Percentiles rank a stretch among this genome's conserved stretches.
phyloP scores from a whole-genome alignment of 352 stramenopile species.

The Phytophthora cactorum region DNA sequence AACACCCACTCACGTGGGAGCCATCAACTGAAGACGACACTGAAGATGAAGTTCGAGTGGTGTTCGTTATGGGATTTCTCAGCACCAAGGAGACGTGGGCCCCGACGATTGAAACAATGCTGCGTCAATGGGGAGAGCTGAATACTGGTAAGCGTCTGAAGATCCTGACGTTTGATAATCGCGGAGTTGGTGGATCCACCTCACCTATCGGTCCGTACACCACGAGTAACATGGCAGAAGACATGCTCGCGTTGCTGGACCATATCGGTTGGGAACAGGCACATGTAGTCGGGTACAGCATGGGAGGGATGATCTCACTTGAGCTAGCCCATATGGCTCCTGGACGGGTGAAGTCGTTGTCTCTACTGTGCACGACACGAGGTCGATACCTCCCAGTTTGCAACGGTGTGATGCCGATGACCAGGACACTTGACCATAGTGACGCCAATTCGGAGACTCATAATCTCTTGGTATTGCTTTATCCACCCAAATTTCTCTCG shows the following conservation, averaged over 20 bases:
- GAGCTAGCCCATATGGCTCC: slow-evolving; percentile 41
- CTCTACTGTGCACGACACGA: slow-evolving; percentile 48
- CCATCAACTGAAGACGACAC: neutral
- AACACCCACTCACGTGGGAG: slow-evolving; percentile 26
- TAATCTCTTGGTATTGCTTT: slow-evolving; percentile 41
- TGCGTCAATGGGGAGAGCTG: slow-evolving; percentile 35
- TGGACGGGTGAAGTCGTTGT: slow-evolving; percentile 45
- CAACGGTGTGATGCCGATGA: slow-evolving; percentile 36
- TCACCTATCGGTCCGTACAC: slow-evolving; percentile 46
- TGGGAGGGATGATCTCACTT: slow-evolving; percentile 61
- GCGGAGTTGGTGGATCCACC: slow-evolving; percentile 46
- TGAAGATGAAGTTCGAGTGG: slow-evolving; percentile 31
- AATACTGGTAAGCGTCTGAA: slow-evolving; percentile 17
- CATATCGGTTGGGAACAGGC: slow-evolving; percentile 44
- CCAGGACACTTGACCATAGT: slow-evolving; percentile 31
- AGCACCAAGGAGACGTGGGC: slow-evolving; percentile 53
- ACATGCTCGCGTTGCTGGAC: slow-evolving; percentile 48
- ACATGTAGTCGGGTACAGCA: slow-evolving; percentile 53
- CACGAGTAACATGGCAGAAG: slow-evolving; percentile 51
- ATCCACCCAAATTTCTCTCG: slow-evolving; percentile 40
- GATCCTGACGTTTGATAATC: slow-evolving; percentile 56
- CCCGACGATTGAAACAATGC: slow-evolving; percentile 41
- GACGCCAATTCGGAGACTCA: slow-evolving; percentile 37
- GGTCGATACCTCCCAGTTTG: slow-evolving; percentile 42
- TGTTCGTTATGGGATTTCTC: slow-evolving; percentile 54